Evolutionary conservation across 805 yeast genomes (phyloP), one percentile per base, ranked within the genome.

Genomic region (Metschnikowia koreensis): DNA sequence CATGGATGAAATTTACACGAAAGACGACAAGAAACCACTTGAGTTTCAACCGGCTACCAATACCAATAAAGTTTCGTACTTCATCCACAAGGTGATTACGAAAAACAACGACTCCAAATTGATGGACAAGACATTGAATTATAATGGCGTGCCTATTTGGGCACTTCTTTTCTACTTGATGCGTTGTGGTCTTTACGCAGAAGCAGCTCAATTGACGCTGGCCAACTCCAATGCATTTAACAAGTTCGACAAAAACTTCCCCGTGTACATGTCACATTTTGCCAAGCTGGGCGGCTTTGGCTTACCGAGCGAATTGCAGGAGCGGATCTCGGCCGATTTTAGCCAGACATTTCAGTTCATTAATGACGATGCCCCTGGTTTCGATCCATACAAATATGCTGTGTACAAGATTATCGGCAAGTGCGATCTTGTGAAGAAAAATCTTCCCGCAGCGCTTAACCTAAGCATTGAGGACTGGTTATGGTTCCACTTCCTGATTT

Each of bases 61-160:
- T 56, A 73, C 84, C 41, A 86, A 84, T 66, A 92, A 88, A 62
- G 81, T 92, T 33, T 79, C 80, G 53, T 82, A 86, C 47, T 79
- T 88, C 56, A 73, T 74, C 41, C 62, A 73, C 53, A 69, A 70
- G 49, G 63, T 75, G 22, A 65, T 73, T 38, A 54, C 63, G 45
- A 69, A 66, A 49, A 70, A 71, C 55, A 61, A 62, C 46, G 52
- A 61, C 27, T 67, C 67, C 17, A 50, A 50, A 10, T 55, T 66
- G 39, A 56, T 60, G 53, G 63, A 63, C n/a, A 67, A 66, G 50
- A 73, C 77, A 0, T 61, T 73, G 50, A 63, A 63, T 49, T 84
- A 90, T 26, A 92, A 93, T 68, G 91, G 91, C 15, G 74, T 81
- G 1, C 98, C 98, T 9, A 81, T 94, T n/a, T 93, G 99, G 99